phyloP scores from a whole-genome alignment of 139 green algal genomes.

The Diplosphaera chodatii region DNA sequence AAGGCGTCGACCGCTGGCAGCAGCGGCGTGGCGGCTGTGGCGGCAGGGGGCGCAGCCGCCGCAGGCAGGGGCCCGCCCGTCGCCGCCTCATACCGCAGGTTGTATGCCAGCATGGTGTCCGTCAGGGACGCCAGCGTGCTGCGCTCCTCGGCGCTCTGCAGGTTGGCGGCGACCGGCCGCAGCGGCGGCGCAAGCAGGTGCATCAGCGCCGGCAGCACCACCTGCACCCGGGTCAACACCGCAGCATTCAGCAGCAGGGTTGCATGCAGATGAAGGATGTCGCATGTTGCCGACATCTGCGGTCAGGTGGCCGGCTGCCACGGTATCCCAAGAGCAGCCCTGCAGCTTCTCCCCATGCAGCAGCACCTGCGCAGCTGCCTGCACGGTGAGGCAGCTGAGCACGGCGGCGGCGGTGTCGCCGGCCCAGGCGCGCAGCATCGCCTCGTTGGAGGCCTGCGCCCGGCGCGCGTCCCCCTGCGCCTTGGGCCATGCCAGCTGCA shows the following conservation, averaged over 20 bases:
- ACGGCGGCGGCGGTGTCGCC: constrained; percentile 10
- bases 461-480: constrained; percentile 16
- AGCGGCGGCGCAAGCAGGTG: constrained; percentile 32
- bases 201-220: constrained; percentile 53
- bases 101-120: constrained; percentile 49
- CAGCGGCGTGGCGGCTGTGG: constrained; percentile 5
- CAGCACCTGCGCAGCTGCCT: neutral
- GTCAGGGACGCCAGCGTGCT: constrained; percentile 33
- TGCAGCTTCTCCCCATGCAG: no score
- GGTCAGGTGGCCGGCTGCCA: no score
- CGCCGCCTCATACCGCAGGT: constrained; percentile 46
- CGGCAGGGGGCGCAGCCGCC: neutral
- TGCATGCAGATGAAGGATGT: no score
- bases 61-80: no score
- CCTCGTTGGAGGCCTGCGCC: constrained; percentile 11
- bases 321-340: no score
- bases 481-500: constrained; percentile 56
- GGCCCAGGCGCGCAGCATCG: constrained; percentile 54
- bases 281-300: no score
- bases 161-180: constrained; percentile 47
- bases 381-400: neutral
- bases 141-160: constrained; percentile 48
- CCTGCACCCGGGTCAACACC: no score
- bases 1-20: constrained; percentile 31
- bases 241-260: no score